Base-by-base conservation (phyloP, 2,329 filamentous ascomycete genomes). In the Myriosclerotinia duriaeana region DNA sequence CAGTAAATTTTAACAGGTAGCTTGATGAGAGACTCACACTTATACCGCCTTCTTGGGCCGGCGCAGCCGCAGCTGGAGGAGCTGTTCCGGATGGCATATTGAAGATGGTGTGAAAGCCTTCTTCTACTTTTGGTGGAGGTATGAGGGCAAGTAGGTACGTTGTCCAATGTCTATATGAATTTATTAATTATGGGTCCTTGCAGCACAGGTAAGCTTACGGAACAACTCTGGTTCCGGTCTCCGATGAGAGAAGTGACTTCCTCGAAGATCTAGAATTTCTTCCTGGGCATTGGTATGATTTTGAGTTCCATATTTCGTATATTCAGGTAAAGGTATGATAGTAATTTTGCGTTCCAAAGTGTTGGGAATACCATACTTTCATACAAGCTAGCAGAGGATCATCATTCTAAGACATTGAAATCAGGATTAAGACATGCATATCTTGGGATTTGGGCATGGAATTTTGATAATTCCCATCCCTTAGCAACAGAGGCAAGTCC, bases 71-170 rank as follows among this genome's bases (percentile, higher is more conserved):
- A 67, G 72, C 71, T 61, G 72, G 70, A 50, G 74, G 76, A 66
- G 72, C 75, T 67, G 69, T 70, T 61, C 69, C 71, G 71, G 72
- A 55, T 72, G 76, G 71, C 76, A 77, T 77, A 11, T 69, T 76
- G 70, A 69, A 64, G 26, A 69, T 48, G 59, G 54, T 66, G 61
- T 34, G 12, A 26, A 17, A 8, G 14, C 8, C 58, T 61, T 50
- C 30, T 50, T 50, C 34, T 17, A 17, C 17, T 50, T 50, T 50
- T 38, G 22, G 44, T 61, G 22, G 34, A 50, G 44, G n/a, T 50
- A 20, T 26, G 9, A 60, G 4, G 7, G 30, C 5, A 48, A 60
- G 36, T 48, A 26, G n/a, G n/a, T 50, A 50, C 15, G 58, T 61
- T 61, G 58, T n/a, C n/a, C n/a, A n/a, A n/a, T n/a, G n/a, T 50